phyloP scores from a whole-genome alignment of 257 asterid species.

The Gardenia jasminoides region DNA sequence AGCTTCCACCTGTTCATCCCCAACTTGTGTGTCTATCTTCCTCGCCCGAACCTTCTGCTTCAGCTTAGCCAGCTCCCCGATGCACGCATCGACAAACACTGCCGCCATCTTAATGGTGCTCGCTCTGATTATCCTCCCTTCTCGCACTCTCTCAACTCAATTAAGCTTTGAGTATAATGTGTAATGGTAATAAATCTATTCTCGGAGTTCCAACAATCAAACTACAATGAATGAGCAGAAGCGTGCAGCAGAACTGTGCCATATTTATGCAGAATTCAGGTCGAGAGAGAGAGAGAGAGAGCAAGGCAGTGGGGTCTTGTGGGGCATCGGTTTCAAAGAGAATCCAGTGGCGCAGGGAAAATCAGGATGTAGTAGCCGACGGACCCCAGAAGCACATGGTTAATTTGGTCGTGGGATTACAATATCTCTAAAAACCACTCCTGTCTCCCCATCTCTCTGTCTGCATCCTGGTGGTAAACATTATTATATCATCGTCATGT shows the following conservation, averaged over 20 bases:
- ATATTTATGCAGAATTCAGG: constrained; percentile 9
- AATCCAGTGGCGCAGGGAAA: constrained; percentile 13
- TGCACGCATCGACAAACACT: constrained; percentile 55
- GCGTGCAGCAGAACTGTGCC: neutral
- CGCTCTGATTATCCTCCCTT: neutral
- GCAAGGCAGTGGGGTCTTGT: neutral
- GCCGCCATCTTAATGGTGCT: constrained; percentile 23
- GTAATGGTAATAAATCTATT: neutral
- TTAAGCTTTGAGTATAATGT: neutral
- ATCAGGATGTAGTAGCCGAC: constrained; percentile 30
- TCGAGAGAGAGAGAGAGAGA: neutral
- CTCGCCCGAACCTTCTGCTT: constrained; percentile 43
- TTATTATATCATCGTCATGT: too few relatives aligned
- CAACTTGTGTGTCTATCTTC: constrained; percentile 42
- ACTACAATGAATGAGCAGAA: neutral
- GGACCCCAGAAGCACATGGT: neutral
- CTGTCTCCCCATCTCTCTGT: too few relatives aligned
- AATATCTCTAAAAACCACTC: constrained; percentile 13
- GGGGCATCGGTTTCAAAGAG: neutral
- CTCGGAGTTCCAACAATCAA: neutral
- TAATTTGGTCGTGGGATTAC: constrained; percentile 10
- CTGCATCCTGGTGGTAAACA: too few relatives aligned
- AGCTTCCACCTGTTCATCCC: constrained; percentile 25
- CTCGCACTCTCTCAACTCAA: neutral
- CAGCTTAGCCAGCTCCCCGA: constrained; percentile 53